phyloP scores from a whole-genome alignment of 1,284 basidiomycete genomes.

The Rhizoctonia solani region DNA sequence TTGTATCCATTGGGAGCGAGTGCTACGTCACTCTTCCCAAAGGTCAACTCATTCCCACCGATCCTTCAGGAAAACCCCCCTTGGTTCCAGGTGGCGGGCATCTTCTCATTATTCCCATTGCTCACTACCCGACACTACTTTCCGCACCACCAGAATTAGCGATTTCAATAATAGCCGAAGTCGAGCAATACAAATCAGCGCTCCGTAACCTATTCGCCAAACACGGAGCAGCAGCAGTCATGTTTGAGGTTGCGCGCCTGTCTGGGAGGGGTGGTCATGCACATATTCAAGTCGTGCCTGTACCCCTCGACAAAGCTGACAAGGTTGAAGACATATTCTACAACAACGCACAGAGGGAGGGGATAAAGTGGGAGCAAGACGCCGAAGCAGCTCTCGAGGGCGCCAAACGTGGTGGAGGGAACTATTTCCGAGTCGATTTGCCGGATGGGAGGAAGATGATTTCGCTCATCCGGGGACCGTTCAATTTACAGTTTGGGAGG shows the following conservation, averaged over 20 bases:
- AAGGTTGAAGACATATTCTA: constrained; percentile 73
- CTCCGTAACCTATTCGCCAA: constrained; percentile 73
- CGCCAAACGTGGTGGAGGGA: constrained; percentile 55
- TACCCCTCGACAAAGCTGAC: constrained; percentile 65
- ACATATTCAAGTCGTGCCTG: constrained; percentile 84
- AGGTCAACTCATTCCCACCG: constrained; percentile 86
- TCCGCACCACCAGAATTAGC: constrained; percentile 77
- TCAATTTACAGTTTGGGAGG: constrained; percentile 92
- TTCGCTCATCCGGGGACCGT: constrained; percentile 79
- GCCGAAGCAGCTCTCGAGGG: constrained; percentile 63
- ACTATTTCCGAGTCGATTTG: constrained; percentile 89
- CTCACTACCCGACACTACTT: constrained; percentile 64
- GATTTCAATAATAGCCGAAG: constrained; percentile 75
- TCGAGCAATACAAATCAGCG: constrained; percentile 78
- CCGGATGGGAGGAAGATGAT: constrained; percentile 86
- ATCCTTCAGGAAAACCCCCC: too few species aligned
- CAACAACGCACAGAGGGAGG: constrained; percentile 63
- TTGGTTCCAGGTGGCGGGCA: constrained; percentile 85
- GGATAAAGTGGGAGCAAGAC: constrained; percentile 67
- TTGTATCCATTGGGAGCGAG: constrained; percentile 88
- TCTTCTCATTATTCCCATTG: constrained; percentile 85
- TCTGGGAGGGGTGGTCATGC: constrained; percentile 90
- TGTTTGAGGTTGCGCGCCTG: constrained; percentile 87
- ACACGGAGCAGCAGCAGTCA: constrained; percentile 68
- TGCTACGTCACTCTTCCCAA: constrained; percentile 93